phyloP scores from a whole-genome alignment of 1,284 basidiomycete species.

The Phlebopus sp. region DNA sequence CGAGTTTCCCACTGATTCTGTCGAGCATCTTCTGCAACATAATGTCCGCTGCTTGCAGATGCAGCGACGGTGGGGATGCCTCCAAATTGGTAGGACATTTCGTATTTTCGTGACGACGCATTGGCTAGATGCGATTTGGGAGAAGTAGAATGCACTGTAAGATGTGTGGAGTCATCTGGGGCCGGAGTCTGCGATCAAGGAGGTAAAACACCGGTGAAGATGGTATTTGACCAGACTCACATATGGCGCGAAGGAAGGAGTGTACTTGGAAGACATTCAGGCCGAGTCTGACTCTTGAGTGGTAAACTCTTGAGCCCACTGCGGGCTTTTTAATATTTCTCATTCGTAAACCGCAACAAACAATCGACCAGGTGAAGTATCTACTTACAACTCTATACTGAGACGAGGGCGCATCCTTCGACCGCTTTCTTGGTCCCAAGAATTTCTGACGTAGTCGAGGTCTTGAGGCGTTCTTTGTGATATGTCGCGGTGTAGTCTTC shows the following conservation, averaged over 20 bases:
- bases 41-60: conserved; percentile 39
- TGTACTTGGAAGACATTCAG: conserved; percentile 30
- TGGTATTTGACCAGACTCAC: conserved; percentile 31
- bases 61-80: conserved; percentile 57
- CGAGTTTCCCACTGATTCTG: conserved; percentile 72
- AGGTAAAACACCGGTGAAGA: conserved; percentile 1
- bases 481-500: no score
- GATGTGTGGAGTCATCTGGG: conserved; percentile 51
- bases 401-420: no score
- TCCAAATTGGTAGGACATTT: conserved; percentile 67
- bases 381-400: no score
- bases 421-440: no score
- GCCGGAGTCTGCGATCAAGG: conserved; percentile 47
- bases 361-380: no score
- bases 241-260: conserved; percentile 51
- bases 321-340: not conserved
- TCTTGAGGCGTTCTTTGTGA: no score
- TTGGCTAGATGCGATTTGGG: conserved; percentile 44
- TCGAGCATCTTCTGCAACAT: conserved; percentile 41
- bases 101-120: conserved; percentile 29
- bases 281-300: conserved; percentile 11
- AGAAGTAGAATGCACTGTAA: conserved; percentile 24
- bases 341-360: no score
- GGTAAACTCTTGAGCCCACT: not conserved
- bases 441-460: no score